phyloP scores from a whole-genome alignment of 306 rosid species.

The Dryas octopetala region DNA sequence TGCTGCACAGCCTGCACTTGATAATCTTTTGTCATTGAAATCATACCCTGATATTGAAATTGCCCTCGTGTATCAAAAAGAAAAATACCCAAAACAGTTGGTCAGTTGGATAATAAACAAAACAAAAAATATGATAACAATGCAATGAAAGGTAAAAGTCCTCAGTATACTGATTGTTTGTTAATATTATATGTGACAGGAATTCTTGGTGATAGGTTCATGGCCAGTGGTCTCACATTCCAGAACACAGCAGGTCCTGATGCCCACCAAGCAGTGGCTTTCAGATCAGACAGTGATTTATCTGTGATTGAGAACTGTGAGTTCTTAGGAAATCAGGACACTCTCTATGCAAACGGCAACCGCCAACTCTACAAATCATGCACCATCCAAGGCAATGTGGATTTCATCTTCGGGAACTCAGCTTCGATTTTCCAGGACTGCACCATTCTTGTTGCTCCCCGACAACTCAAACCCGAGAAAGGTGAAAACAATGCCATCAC shows the following conservation, averaged over 20 bases:
- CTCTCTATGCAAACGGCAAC: slow-evolving; percentile 79
- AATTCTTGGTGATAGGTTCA: slow-evolving; percentile 87
- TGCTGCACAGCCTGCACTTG: too few relatives aligned
- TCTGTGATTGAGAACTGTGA: slow-evolving; percentile 67
- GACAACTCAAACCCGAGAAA: slow-evolving; percentile 54
- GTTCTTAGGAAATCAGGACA: slow-evolving; percentile 83
- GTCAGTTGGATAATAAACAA: too few relatives aligned
- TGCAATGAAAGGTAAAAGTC: too few relatives aligned
- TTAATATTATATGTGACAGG: slow-evolving; percentile 33
- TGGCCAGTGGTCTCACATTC: slow-evolving; percentile 75
- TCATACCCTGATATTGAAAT: too few relatives aligned
- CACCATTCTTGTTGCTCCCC: slow-evolving; percentile 46
- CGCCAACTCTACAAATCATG: slow-evolving; percentile 86
- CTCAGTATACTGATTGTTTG: neutral
- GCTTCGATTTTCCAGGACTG: slow-evolving; percentile 75
- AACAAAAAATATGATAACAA: too few relatives aligned
- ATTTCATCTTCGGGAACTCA: slow-evolving; percentile 85
- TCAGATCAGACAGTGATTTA: slow-evolving; percentile 76
- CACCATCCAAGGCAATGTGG: slow-evolving; percentile 71
- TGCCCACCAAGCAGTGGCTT: slow-evolving; percentile 94
- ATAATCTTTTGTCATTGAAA: too few relatives aligned
- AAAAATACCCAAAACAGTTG: too few relatives aligned
- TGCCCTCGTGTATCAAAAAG: too few relatives aligned
- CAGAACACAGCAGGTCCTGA: slow-evolving; percentile 83
- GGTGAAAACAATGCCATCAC: slow-evolving; percentile 72